phyloP scores from a whole-genome alignment of 306 rosid genomes.

The Quercus gilva region DNA sequence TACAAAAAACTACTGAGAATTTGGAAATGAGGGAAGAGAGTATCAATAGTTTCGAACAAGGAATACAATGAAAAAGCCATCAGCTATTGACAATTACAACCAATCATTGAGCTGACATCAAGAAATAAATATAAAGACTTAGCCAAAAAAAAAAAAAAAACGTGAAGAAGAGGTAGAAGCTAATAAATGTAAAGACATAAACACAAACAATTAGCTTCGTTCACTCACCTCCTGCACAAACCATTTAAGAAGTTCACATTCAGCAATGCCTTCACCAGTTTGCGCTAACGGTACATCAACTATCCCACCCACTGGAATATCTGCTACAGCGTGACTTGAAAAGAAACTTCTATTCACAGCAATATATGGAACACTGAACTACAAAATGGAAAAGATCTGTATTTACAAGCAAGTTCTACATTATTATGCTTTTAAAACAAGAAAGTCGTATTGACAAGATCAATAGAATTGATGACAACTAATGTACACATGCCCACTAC shows the following conservation, averaged over 20 bases:
- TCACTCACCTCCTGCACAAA: slow-evolving; percentile 77
- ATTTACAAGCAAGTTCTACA: not conserved
- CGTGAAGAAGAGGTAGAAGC: no score
- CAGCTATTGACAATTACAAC: not conserved
- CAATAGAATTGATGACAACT: not conserved
- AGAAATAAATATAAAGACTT: not conserved
- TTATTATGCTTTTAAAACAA: not conserved
- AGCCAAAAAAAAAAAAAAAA: no score
- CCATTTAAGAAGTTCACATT: slow-evolving; percentile 97
- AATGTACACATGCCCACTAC: not conserved
- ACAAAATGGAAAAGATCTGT: not conserved
- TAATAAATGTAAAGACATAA: not conserved
- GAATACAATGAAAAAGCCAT: not conserved
- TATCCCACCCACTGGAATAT: slow-evolving; percentile 33
- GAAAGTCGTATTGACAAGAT: not conserved
- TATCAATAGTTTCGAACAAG: not conserved
- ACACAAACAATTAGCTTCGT: not conserved
- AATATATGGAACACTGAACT: slow-evolving; percentile 30
- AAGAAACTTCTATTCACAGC: slow-evolving; percentile 35
- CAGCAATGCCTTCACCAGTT: slow-evolving; percentile 99
- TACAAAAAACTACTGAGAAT: not conserved
- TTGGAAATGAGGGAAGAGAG: not conserved
- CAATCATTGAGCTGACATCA: not conserved
- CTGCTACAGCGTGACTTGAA: slow-evolving; percentile 50
- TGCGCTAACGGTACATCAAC: slow-evolving; percentile 90